These are phyloP conservation scores for Fusarium piperis DNA, from an alignment of 2,329 filamentous ascomycete genomes.

Conservation along the genomic window DNA sequence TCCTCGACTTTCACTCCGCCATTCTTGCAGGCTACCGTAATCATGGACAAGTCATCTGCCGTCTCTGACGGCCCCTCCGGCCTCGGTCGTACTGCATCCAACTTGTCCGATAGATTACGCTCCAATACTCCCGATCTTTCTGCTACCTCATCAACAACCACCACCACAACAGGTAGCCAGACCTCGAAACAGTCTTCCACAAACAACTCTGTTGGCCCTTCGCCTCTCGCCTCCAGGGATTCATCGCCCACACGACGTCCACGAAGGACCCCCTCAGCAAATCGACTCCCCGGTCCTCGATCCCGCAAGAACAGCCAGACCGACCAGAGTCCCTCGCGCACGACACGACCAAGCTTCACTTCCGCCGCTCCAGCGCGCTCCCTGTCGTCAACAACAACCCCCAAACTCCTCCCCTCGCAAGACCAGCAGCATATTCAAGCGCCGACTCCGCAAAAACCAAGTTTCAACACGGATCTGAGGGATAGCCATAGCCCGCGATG, in stretches of 20 bases:
- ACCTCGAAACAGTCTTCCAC: conserved; percentile 50
- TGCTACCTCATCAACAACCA: conserved; percentile 36
- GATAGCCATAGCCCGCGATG: conserved; percentile 74
- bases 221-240: conserved; percentile 56
- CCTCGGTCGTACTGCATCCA: conserved; percentile 32
- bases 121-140: conserved; percentile 39
- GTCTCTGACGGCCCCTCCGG: conserved; percentile 40
- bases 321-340: conserved; percentile 71
- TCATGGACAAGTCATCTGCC: conserved; percentile 50
- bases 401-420: conserved; percentile 69
- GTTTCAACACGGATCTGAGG: conserved; percentile 58
- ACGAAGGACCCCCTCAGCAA: conserved; percentile 48
- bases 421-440: conserved; percentile 70
- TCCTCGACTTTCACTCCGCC: conserved; percentile 42
- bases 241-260: conserved; percentile 57
- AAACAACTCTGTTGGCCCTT: conserved; percentile 49
- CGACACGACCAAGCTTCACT: conserved; percentile 60
- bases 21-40: conserved; percentile 38
- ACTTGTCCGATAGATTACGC: conserved; percentile 27
- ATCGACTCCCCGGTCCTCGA: conserved; percentile 54
- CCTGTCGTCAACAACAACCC: conserved; percentile 74
- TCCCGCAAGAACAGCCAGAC: conserved; percentile 73
- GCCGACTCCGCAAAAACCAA: conserved; percentile 71
- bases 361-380: conserved; percentile 72
- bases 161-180: conserved; percentile 41